Conservation (phyloP, 2,329 filamentous ascomycete genomes). For the Pseudocercospora fuligena region DNA sequence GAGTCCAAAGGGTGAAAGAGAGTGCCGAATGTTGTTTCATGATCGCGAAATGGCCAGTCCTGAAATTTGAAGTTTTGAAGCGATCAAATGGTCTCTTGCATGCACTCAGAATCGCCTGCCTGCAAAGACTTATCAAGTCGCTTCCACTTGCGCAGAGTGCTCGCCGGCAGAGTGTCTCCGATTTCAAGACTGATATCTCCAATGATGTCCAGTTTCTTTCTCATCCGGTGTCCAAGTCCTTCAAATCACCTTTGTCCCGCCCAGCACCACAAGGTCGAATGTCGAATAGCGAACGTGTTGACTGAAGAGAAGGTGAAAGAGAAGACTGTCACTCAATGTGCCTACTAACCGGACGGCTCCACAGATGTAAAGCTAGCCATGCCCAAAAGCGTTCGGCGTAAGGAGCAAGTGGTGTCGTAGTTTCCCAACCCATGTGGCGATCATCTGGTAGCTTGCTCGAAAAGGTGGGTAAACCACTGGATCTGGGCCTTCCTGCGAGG, state of each 20-base stretch:
- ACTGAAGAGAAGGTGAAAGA: neutral
- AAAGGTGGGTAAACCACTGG: neutral
- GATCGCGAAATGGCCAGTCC: neutral
- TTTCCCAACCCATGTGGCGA: neutral
- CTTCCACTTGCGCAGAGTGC: neutral
- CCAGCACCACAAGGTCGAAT: neutral
- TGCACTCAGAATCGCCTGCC: neutral
- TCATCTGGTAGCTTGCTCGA: constrained; percentile 2
- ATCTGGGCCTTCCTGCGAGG: neutral
- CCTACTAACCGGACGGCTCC: constrained; percentile 2
- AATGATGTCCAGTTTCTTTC: neutral
- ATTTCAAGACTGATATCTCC: neutral
- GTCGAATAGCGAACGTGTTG: neutral
- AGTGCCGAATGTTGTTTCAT: neutral
- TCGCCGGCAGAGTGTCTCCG: neutral
- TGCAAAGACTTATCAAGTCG: neutral
- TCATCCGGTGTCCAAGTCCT: neutral
- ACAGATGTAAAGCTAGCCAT: neutral
- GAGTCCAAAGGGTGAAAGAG: neutral
- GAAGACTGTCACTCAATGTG: neutral
- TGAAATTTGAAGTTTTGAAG: neutral
- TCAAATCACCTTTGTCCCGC: neutral
- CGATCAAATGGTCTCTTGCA: neutral
- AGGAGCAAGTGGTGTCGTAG: constrained; percentile 13
- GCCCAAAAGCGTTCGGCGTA: constrained; percentile 6